Percentiles rank a stretch among this genome's conserved stretches.
Conservation (phyloP, 768 basidiomycete genomes). For the Suillus lakei region DNA sequence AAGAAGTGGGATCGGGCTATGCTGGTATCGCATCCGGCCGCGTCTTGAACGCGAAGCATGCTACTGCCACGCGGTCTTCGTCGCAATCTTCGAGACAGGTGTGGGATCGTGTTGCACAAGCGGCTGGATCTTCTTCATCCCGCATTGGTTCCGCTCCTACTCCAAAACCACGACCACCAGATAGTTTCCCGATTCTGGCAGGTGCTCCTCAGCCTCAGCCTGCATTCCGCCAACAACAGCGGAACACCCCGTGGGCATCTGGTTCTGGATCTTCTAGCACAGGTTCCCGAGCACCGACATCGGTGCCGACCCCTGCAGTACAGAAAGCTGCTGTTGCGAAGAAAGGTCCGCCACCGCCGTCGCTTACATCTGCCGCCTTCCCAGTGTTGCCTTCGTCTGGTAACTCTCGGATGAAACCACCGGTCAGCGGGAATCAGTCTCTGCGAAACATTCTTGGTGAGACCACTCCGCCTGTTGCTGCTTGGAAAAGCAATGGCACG, state of each 20-base stretch:
- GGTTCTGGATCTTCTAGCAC: slow-evolving; percentile 24
- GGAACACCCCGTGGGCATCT: slow-evolving; percentile 68
- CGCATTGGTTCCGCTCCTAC: slow-evolving; percentile 26
- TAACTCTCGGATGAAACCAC: slow-evolving; percentile 45
- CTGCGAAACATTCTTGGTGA: slow-evolving; percentile 69
- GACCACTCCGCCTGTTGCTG: slow-evolving; percentile 34
- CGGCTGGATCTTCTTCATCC: slow-evolving; percentile 57
- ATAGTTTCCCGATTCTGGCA: slow-evolving; percentile 37
- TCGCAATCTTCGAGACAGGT: slow-evolving; percentile 67
- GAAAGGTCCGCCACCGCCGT: slow-evolving; percentile 35
- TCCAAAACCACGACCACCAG: slow-evolving; percentile 28
- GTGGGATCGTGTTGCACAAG: slow-evolving; percentile 87
- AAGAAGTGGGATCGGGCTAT: slow-evolving; percentile 64
- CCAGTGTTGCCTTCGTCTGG: slow-evolving; percentile 65
- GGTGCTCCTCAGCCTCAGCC: slow-evolving; percentile 10
- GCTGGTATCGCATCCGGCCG: slow-evolving; percentile 83
- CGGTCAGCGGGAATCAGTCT: slow-evolving; percentile 66
- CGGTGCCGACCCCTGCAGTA: slow-evolving; percentile 20
- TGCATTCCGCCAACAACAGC: slow-evolving; percentile 47
- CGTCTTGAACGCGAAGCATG: slow-evolving; percentile 83
- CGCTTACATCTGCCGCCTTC: slow-evolving; percentile 62
- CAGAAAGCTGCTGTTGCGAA: neutral
- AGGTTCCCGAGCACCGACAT: slow-evolving; percentile 25
- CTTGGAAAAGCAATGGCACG: slow-evolving; percentile 36
- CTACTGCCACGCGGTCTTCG: slow-evolving; percentile 62